phyloP scores from a whole-genome alignment of 176 grass and related monocot genomes.

The Triticum monococcum region DNA sequence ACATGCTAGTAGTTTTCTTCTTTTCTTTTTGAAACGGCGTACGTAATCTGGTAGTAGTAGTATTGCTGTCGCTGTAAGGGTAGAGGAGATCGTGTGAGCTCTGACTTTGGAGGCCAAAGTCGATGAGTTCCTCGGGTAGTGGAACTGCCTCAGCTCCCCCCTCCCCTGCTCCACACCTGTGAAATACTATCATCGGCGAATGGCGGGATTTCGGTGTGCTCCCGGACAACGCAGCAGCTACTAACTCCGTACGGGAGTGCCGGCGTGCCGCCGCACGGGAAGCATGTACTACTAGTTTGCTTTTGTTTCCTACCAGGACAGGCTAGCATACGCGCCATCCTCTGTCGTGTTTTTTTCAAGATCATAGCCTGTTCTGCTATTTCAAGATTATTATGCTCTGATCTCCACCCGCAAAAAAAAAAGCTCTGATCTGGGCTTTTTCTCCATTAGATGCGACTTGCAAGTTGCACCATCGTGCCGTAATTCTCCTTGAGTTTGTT shows the following conservation, averaged over 20 bases:
- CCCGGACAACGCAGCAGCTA: neutral
- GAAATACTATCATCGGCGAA: neutral
- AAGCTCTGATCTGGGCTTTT: no score
- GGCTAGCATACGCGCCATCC: no score
- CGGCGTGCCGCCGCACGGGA: neutral
- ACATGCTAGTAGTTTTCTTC: no score
- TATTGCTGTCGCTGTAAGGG: neutral
- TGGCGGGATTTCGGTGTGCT: neutral
- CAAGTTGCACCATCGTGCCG: no score
- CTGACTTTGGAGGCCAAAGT: constrained; percentile 39
- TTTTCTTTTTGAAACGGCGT: no score
- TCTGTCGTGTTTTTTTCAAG: no score
- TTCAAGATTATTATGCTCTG: no score
- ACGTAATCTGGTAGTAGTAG: no score
- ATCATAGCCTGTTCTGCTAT: no score
- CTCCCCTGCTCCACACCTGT: neutral
- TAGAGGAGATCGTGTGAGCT: neutral
- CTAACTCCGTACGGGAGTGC: neutral
- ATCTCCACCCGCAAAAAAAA: no score
- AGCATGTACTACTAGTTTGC: neutral
- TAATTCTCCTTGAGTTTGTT: no score
- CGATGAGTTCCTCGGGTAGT: neutral
- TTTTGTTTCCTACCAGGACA: neutral
- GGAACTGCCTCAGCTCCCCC: neutral
- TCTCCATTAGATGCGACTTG: no score